These are phyloP conservation scores for Backusella parvicylindrica DNA, from an alignment of 192 early-diverging fungal species.

Conservation along the genomic window DNA sequence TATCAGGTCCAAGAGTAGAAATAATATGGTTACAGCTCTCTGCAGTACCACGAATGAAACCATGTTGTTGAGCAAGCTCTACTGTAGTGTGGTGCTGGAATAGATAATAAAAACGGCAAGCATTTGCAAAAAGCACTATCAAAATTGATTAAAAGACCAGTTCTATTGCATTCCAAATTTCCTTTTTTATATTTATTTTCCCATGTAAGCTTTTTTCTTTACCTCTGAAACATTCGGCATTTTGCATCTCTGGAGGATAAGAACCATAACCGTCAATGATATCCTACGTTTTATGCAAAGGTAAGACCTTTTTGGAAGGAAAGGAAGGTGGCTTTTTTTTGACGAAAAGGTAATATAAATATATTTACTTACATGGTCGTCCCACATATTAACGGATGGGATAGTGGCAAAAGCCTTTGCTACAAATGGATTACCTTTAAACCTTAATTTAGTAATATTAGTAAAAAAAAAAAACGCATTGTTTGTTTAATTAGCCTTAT, in stretches of 20 bases:
- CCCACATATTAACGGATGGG: slow-evolving; percentile 76
- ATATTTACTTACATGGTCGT: slow-evolving; percentile 68
- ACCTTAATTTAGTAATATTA: not conserved
- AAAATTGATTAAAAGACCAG: not conserved
- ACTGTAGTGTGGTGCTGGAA: slow-evolving; percentile 82
- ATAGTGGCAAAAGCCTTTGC: slow-evolving; percentile 69
- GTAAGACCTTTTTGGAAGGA: too few relatives aligned
- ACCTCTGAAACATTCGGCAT: slow-evolving; percentile 67
- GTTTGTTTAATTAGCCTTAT: not conserved
- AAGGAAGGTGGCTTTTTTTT: too few relatives aligned
- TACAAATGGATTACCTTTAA: slow-evolving; percentile 32
- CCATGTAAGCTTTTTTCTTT: slow-evolving; percentile 6
- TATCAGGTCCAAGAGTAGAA: slow-evolving; percentile 63
- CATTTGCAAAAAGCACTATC: slow-evolving; percentile 58
- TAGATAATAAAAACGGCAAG: slow-evolving; percentile 74
- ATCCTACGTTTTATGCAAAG: slow-evolving; percentile 37
- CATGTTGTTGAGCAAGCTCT: slow-evolving; percentile 51
- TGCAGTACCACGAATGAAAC: slow-evolving; percentile 40
- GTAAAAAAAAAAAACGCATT: not conserved
- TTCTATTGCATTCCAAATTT: not conserved
- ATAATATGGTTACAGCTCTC: slow-evolving; percentile 56
- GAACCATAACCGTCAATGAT: slow-evolving; percentile 85
- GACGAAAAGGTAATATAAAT: too few relatives aligned
- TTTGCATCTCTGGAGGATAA: slow-evolving; percentile 73
- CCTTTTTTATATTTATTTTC: not conserved